Base-by-base conservation (phyloP, 2,329 filamentous ascomycete genomes). In the Claviceps spartinae region DNA sequence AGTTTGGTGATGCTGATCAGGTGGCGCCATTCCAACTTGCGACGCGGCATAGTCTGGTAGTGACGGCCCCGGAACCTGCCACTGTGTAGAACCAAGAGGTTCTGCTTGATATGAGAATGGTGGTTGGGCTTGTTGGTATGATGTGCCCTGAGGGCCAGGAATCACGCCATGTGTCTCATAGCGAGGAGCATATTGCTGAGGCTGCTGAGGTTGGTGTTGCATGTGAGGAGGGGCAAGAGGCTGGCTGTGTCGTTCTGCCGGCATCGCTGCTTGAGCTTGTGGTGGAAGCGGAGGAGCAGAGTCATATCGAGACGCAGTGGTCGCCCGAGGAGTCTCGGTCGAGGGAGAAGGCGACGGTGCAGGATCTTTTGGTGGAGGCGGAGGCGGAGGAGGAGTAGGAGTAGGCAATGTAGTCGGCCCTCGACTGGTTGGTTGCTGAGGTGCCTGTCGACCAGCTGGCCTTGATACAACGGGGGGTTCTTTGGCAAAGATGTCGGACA, bases 391-490 rank as follows among this genome's bases (percentile, higher is more conserved):
- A 18, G 85, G 72, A 51, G 86, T 85, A 18, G 85, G 72, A 51
- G 86, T 85, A 54, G 86, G 86, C n/a, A 85, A 67, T 13, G 83
- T 82, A 36, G 85, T 85, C 48, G 82, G 81, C 53, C 73, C 70
- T 30, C 62, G 70, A 47, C 63, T 56, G 18, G 59, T 55, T 52
- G 56, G 57, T 38, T 47, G 46, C 52, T 26, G 66, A 65, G 22
- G 67, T 64, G n/a, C 68, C 61, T 14, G 66, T 66, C 45, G 74
- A 72, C 60, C 36, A 11, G 76, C 75, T 13, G 47, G 82, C 58
- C 82, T 83, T 37, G 89, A 82, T 54, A 93, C 82, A 4, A 97
- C 87, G 0, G 93, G 93, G 8, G 93, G 93, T 62, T 98, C 93
- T 68, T 94, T 95, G 40, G 89, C 85, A 64, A 98, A 98, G 22